Evolutionary conservation across 805 yeast genomes (phyloP), one percentile per base, ranked within the genome.

Genomic region (Pichia ethanolica): DNA sequence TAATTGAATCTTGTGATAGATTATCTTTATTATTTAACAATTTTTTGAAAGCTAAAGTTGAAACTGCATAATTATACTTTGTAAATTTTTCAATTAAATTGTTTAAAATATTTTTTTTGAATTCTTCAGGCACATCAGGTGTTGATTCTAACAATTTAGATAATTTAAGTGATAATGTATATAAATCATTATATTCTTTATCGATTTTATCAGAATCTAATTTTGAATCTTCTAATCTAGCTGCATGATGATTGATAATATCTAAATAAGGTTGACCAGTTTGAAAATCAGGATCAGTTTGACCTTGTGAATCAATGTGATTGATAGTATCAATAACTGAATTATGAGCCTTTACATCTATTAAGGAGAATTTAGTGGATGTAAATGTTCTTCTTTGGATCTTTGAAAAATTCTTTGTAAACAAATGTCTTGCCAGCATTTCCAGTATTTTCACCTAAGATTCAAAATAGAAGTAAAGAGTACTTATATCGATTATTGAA

Each of bases 61-160:
- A 56, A 9, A 62, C 56, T 1, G 63, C 60, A 49, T 54, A 66
- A 46, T 64, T 63, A 32, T 55, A 56, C 30, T 56, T 51, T 1
- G 64, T 56, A 32, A 62, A 62, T 32, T 50, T 53, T 36, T 50
- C 54, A 20, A 65, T 59, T 8, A 63, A 34, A n/a, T 47, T 38
- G 44, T 63, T 65, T 13, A 64, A 51, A 25, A 60, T 47, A 2
- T 48, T 46, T 7, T 30, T 46, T 39, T 62, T 58, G 2, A 44
- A 48, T 4, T 51, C 54, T 3, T 35, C 40, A 0, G 53, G 28
- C 4, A 61, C 44, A 7, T 48, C 42, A 1, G 52, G 44, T 2
- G 53, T 49, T 2, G 50, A 35, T 14, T 51, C 50, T 34, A 56
- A 40, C 5, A 47, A 27, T 6, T 48, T 43, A 1, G 55, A 51